Evolutionary conservation across 2,329 filamentous ascomycete genomes (phyloP).

Genomic region (Phialophora chinensis): DNA sequence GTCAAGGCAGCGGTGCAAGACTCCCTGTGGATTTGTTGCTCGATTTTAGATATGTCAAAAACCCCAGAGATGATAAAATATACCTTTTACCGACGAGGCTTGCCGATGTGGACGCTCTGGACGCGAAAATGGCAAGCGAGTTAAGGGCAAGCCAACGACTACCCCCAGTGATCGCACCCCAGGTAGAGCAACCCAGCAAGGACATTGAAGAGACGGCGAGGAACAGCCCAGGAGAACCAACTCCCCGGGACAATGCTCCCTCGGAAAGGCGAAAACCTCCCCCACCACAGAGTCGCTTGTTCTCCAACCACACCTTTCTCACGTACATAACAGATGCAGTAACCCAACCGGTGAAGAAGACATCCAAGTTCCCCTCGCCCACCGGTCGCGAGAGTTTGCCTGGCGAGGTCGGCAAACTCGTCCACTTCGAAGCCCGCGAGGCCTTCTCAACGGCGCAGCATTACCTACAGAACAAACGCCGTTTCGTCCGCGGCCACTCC

Average conservation of each 20-base stretch:
- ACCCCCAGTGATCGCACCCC: neutral
- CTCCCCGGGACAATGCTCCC: neutral
- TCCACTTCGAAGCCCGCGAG: conserved; percentile 17
- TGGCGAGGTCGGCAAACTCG: conserved; percentile 12
- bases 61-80: conserved; percentile 26
- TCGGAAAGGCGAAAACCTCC: conserved; percentile 6
- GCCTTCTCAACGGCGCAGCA: conserved; percentile 22
- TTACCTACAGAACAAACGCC: conserved; percentile 25
- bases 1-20: conserved; percentile 32
- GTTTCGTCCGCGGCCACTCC: conserved; percentile 17
- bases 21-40: conserved; percentile 31
- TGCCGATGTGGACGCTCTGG: conserved; percentile 33
- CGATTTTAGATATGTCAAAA: conserved; percentile 29
- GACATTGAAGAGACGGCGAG: neutral
- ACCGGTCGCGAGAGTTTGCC: conserved; percentile 4
- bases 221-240: neutral
- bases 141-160: conserved; percentile 7
- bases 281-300: conserved; percentile 17
- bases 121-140: conserved; percentile 20
- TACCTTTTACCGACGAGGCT: conserved; percentile 34
- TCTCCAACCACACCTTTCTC: conserved; percentile 26
- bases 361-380: neutral
- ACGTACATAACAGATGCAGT: conserved; percentile 16
- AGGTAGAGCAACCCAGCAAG: neutral
- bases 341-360: conserved; percentile 10